Conservation (phyloP, 306 rosid species). For the Pyrus betulifolia region DNA sequence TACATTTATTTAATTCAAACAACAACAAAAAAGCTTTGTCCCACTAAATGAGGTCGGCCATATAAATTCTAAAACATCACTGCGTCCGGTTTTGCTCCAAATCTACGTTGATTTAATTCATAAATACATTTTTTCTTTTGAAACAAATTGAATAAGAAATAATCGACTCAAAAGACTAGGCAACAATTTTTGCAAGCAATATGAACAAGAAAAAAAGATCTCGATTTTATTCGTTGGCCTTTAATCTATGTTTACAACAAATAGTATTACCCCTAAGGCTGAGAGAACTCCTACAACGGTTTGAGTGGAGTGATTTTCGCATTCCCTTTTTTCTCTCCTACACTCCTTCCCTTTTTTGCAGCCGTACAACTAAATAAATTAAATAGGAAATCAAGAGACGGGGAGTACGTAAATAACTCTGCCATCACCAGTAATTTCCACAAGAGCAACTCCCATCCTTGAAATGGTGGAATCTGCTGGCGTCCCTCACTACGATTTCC, state of each 20-base stretch:
- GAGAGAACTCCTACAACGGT: neutral
- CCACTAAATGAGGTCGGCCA: fast-evolving
- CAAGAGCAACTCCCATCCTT: conserved; percentile 79
- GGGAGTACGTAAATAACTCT: neutral
- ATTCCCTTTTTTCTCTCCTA: no score
- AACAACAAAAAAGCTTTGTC: no score
- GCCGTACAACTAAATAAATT: no score
- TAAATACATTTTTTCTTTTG: neutral
- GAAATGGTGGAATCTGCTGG: conserved; percentile 85
- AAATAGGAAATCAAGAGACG: no score
- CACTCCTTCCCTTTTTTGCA: no score
- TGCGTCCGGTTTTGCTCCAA: no score
- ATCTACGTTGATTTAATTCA: neutral
- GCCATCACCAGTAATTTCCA: conserved; percentile 76
- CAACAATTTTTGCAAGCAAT: neutral
- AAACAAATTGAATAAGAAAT: no score
- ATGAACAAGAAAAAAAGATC: neutral
- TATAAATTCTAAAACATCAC: no score
- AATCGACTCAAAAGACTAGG: neutral
- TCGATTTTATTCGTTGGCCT: neutral
- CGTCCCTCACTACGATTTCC: conserved; percentile 71
- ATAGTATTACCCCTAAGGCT: neutral
- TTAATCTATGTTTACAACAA: conserved; percentile 3
- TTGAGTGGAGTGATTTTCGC: neutral
- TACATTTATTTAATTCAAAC: neutral